Evolutionary conservation across 192 early-diverging fungal species (phyloP).

Genomic region (Funneliformis mosseae): DNA sequence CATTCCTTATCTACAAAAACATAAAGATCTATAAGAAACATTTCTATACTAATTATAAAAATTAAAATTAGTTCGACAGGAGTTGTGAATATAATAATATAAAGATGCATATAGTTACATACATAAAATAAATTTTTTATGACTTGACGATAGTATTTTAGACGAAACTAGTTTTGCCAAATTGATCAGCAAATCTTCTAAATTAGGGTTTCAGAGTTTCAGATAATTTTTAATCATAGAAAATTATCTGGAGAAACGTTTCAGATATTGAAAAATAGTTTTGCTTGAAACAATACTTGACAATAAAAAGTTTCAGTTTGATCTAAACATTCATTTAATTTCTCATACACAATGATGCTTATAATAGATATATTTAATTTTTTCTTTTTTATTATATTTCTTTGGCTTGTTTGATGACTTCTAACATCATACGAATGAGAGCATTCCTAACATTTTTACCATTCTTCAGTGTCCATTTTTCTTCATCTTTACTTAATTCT

Average conservation of each 20-base stretch:
- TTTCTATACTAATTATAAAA: slow-evolving; percentile 33
- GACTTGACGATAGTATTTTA: no score
- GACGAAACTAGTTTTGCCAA: no score
- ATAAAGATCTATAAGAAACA: slow-evolving; percentile 24
- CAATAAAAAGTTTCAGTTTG: slow-evolving; percentile 25
- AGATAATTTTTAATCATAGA: no score
- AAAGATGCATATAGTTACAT: slow-evolving; percentile 25
- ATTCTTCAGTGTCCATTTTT: no score
- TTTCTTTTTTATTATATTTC: slow-evolving; percentile 29
- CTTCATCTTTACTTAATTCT: no score
- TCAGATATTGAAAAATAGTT: no score
- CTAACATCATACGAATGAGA: slow-evolving; percentile 13
- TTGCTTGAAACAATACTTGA: no score
- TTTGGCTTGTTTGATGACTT: slow-evolving; percentile 14
- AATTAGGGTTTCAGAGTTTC: no score
- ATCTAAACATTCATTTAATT: slow-evolving; percentile 21
- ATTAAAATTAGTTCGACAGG: slow-evolving; percentile 28
- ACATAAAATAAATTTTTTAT: slow-evolving; percentile 32
- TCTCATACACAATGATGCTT: slow-evolving; percentile 31
- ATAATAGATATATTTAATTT: slow-evolving; percentile 19
- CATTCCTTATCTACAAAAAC: slow-evolving; percentile 25
- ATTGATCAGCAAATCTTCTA: no score
- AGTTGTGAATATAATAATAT: slow-evolving; percentile 25
- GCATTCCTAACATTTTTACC: background rate
- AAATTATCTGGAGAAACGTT: no score